Evolutionary conservation across 345 rosid genomes (phyloP), one percentile per base, ranked within the genome.

Genomic region (Xanthoceras sorbifolium): DNA sequence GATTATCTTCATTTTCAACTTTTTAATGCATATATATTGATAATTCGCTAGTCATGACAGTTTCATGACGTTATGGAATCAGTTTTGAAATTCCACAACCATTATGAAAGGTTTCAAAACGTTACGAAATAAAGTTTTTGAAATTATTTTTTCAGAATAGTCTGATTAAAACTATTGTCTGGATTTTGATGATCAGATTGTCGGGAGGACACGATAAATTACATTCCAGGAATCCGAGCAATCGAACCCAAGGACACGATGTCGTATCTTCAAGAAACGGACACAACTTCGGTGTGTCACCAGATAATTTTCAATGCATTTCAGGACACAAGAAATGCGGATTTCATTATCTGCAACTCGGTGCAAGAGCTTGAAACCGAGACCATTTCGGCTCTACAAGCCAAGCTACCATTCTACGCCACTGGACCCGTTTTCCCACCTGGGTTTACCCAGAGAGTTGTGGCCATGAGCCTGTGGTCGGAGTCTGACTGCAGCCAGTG

Each of bases 401-500:
- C 74, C 78, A 71, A 84, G 14, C 80, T 79, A 55, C 78, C 89
- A 1, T 84, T 74, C 78, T 90, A 88, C 8, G 82, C 94, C 1
- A 84, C 91, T 9, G 93, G 97, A 20, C 92, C 94, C 69, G 76
- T 89, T 42, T 87, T 87, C 83, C 87, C 91, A 0, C 15, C 29
- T 10, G 80, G 79, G 67, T 80, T 83, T 81, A 68, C 82, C 61
- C 11, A 74, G 61, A 71, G 85, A 1, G 64, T 67, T 6, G 87
- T 90, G 68, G 82, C 90, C 64, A 89, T 89, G 2, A 91, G 91
- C 86, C 75, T 92, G 2, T 89, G 97, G 95, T 67, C 92, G 0
- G 93, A 89, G 76, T 89, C 93, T 4, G 78, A 88, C 20, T 90
- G 90, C 78, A 81, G 75, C 52, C 84, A 83, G n/a, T 88, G 92